A percentile compares a stretch with the other conserved stretches of the same genome.
These are phyloP conservation scores for Tetrapisispora pingtungensis DNA, from an alignment of 805 yeast genomes.

Conservation along the genomic window DNA sequence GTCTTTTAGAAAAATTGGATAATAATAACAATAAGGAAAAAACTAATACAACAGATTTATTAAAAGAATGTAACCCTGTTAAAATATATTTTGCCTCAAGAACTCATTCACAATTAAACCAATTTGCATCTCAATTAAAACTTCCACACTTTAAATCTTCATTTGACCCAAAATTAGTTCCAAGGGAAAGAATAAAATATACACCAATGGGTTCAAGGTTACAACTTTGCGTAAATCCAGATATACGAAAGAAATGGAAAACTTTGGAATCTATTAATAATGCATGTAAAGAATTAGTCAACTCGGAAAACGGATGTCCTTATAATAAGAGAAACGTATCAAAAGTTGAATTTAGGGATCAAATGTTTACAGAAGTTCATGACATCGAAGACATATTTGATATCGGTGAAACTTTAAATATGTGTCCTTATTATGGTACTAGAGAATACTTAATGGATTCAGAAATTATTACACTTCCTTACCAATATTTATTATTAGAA, in stretches of 20 bases:
- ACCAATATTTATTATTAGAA: constrained; percentile 60
- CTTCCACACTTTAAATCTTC: constrained; percentile 59
- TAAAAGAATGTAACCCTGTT: constrained; percentile 22
- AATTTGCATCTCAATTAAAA: constrained; percentile 63
- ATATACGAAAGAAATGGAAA: constrained; percentile 37
- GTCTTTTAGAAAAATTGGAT: constrained; percentile 37
- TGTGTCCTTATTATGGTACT: constrained; percentile 78
- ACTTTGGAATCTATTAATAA: constrained; percentile 59
- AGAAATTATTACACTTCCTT: constrained; percentile 78
- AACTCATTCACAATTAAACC: constrained; percentile 83
- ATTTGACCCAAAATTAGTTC: constrained; percentile 26
- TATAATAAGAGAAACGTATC: constrained; percentile 29
- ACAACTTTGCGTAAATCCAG: constrained; percentile 70
- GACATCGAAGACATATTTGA: constrained; percentile 72
- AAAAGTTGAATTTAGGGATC: constrained; percentile 37
- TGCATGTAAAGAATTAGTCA: constrained; percentile 60
- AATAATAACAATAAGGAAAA: constrained; percentile 9
- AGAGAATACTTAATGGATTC: constrained; percentile 46
- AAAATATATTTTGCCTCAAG: constrained; percentile 69
- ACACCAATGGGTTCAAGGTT: constrained; percentile 74
- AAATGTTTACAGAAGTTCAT: constrained; percentile 43
- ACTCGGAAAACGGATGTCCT: constrained; percentile 31
- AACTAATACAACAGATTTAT: background rate
- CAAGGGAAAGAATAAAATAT: constrained; percentile 49
- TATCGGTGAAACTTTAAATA: constrained; percentile 44